A percentile compares a stretch with the other conserved stretches of the same genome.
Conservation (phyloP, 139 green algal species). For the Closterium sp. region DNA sequence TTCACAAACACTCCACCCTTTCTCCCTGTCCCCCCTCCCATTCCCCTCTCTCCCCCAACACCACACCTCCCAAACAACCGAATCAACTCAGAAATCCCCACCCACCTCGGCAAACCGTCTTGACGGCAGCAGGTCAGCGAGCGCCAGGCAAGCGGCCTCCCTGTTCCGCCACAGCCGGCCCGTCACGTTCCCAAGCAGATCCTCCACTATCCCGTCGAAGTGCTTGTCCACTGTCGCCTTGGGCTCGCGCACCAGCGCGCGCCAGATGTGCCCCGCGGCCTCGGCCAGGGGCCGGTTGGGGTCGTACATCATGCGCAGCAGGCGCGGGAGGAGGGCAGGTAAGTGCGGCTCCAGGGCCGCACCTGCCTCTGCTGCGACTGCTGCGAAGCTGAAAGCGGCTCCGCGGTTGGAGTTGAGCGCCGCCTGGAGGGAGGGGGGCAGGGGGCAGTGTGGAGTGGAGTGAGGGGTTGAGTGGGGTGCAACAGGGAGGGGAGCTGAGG, state of each 20-base stretch:
- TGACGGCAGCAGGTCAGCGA: conserved; percentile 78
- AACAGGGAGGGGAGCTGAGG: no score
- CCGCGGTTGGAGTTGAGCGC: conserved; percentile 70
- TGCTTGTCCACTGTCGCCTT: conserved; percentile 62
- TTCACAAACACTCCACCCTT: not conserved
- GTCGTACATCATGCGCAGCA: conserved; percentile 80
- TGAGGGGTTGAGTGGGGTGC: no score
- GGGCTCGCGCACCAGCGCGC: conserved; percentile 70
- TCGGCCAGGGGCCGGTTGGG: conserved; percentile 78
- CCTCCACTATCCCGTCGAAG: conserved; percentile 65
- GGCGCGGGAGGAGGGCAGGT: conserved; percentile 74
- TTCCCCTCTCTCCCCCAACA: not conserved
- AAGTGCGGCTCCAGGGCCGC: conserved; percentile 60
- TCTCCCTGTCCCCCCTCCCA: not conserved
- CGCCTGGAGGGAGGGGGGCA: conserved; percentile 24
- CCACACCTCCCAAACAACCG: not conserved
- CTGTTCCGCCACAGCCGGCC: conserved; percentile 79
- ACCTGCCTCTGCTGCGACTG: conserved; percentile 76
- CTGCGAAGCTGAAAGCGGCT: conserved; percentile 81
- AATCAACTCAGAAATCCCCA: conserved; percentile 23
- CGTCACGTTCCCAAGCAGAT: conserved; percentile 68
- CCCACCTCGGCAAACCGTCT: conserved; percentile 27
- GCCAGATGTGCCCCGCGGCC: conserved; percentile 78
- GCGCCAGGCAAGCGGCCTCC: conserved; percentile 68
- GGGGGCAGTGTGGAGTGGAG: no score